Conservation (phyloP, 305 asterid genomes). For the Solanum hybrid region DNA sequence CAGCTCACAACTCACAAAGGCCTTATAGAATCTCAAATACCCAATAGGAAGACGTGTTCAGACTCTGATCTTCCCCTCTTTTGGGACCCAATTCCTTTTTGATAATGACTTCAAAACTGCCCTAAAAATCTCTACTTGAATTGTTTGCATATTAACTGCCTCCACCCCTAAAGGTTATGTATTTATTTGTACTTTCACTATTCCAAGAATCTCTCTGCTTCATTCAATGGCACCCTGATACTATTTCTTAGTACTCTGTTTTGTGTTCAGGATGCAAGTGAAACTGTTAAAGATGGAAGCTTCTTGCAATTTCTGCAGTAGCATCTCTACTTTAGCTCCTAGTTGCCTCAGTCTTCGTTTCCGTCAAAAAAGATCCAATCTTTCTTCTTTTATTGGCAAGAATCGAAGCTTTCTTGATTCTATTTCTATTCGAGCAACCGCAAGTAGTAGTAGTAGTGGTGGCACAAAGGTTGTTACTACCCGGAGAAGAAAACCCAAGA, state of each 20-base stretch:
- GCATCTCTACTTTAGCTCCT: constrained; percentile 36
- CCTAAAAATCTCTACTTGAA: neutral
- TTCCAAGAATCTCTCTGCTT: neutral
- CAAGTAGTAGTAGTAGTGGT: neutral
- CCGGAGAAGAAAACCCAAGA: constrained; percentile 30
- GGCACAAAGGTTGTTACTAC: constrained; percentile 8
- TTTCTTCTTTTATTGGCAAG: constrained; percentile 6
- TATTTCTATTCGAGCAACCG: neutral
- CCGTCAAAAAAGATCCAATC: constrained; percentile 9
- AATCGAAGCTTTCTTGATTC: constrained; percentile 16
- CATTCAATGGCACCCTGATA: neutral
- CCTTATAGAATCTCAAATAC: neutral
- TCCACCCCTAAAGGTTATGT: neutral
- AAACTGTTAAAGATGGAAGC: constrained; percentile 42
- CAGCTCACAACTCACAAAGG: neutral
- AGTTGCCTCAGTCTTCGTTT: constrained; percentile 12
- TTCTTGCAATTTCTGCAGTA: constrained; percentile 47
- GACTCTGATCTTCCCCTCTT: neutral
- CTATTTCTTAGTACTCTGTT: neutral
- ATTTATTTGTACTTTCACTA: neutral
- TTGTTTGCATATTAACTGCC: neutral
- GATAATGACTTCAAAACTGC: neutral
- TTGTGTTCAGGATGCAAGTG: neutral
- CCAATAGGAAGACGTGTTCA: neutral
- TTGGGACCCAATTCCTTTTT: neutral